A percentile compares a stretch with the other conserved stretches of the same genome.
Evolutionary conservation across 2,329 filamentous ascomycete genomes (phyloP).

Genomic region (Aspergillus sp.): DNA sequence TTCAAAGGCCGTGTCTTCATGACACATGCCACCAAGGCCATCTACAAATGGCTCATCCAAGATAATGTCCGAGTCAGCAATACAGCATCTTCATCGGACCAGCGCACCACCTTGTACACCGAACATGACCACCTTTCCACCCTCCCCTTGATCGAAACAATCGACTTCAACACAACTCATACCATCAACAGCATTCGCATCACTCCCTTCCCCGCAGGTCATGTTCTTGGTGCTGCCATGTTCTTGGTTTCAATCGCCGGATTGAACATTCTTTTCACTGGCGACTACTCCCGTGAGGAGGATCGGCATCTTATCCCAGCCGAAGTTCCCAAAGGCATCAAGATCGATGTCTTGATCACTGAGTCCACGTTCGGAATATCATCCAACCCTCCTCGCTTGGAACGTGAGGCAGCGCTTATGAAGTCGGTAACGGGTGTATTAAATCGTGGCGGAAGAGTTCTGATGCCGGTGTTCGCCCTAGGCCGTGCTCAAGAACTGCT

Average conservation of each 20-base stretch:
- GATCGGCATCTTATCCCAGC: constrained; percentile 94
- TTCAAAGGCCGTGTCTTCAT: constrained; percentile 97
- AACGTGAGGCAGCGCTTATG: constrained; percentile 90
- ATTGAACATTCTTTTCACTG: constrained; percentile 94
- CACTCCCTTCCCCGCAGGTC: constrained; percentile 92
- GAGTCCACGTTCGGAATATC: constrained; percentile 97
- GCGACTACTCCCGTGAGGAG: constrained; percentile 93
- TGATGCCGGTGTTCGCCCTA: constrained; percentile 93
- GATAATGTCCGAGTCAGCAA: constrained; percentile 88
- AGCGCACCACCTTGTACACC: constrained; percentile 72
- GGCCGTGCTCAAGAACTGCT: constrained; percentile 91
- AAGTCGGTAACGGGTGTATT: constrained; percentile 89
- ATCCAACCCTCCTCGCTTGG: constrained; percentile 82
- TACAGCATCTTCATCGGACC: constrained; percentile 59
- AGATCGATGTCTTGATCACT: constrained; percentile 93
- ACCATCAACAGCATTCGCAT: constrained; percentile 95
- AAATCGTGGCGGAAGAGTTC: constrained; percentile 83
- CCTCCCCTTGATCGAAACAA: constrained; percentile 90
- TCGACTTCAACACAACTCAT: constrained; percentile 97
- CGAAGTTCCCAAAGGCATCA: constrained; percentile 79
- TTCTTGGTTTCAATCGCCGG: constrained; percentile 96
- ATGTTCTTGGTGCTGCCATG: constrained; percentile 98
- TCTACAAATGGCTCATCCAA: constrained; percentile 99
- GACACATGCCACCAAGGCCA: constrained; percentile 98
- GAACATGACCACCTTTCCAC: constrained; percentile 94